phyloP scores from a whole-genome alignment of 2,329 filamentous ascomycete species.

The Colletotrichum lentis region DNA sequence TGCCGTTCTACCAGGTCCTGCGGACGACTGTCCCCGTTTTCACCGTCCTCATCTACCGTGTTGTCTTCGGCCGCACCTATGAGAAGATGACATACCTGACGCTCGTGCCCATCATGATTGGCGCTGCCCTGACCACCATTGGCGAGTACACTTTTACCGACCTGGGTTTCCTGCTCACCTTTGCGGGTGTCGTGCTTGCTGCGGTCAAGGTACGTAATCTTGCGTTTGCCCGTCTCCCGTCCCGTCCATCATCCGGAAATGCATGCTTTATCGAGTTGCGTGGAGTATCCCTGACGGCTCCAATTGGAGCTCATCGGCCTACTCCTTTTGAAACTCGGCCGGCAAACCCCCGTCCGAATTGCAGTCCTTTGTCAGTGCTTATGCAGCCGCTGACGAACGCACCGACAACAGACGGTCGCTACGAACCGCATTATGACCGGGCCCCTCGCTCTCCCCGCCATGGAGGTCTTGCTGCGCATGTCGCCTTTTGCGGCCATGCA shows the following conservation, averaged over 20 bases:
- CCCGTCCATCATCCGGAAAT: constrained; percentile 24
- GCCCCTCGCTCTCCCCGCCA: constrained; percentile 62
- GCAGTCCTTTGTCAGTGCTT: constrained; percentile 7
- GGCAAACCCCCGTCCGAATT: constrained; percentile 21
- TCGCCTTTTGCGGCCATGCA: constrained; percentile 67
- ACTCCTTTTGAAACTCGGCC: constrained; percentile 23
- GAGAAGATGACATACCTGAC: constrained; percentile 65
- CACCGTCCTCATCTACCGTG: constrained; percentile 67
- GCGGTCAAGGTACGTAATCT: constrained; percentile 58
- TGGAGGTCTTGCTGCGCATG: constrained; percentile 70
- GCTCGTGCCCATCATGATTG: constrained; percentile 67
- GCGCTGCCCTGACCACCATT: constrained; percentile 66
- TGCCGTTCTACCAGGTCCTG: constrained; percentile 73
- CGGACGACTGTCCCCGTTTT: constrained; percentile 69
- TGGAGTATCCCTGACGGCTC: constrained; percentile 8
- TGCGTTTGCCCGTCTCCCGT: constrained; percentile 1
- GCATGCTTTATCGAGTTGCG: constrained; percentile 13
- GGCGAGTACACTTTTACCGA: constrained; percentile 71
- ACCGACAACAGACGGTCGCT: constrained; percentile 59
- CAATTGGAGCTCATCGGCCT: constrained; percentile 27
- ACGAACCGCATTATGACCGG: constrained; percentile 73
- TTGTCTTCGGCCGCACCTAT: constrained; percentile 64
- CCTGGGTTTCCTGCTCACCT: constrained; percentile 63
- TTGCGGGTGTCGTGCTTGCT: constrained; percentile 63
- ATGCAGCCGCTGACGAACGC: constrained; percentile 22